Evolutionary conservation across 805 yeast genomes (phyloP).

Genomic region (Nakazawaea populi): DNA sequence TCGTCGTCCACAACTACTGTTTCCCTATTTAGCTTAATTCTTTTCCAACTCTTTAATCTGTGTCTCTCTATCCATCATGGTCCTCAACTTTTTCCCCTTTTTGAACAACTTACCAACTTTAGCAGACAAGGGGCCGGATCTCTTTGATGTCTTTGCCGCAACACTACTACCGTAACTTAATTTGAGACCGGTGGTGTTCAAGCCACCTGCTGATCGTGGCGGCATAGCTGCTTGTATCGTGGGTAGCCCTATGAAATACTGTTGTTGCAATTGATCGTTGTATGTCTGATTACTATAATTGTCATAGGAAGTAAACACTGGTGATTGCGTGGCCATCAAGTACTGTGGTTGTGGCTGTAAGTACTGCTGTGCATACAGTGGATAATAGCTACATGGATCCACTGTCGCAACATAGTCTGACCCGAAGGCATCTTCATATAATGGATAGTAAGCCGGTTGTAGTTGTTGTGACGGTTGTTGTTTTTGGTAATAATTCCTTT

Average conservation of each 20-base stretch:
- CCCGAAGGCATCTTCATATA: not conserved
- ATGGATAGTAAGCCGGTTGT: not conserved
- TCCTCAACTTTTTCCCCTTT: not conserved
- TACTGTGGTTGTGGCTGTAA: not conserved
- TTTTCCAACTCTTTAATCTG: not conserved
- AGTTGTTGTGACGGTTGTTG: not conserved
- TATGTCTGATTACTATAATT: not conserved
- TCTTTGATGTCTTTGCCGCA: too few relatives aligned
- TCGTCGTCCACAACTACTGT: not conserved
- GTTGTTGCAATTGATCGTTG: not conserved
- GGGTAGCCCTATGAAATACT: not conserved
- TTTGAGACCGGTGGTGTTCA: not conserved
- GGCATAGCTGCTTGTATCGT: not conserved
- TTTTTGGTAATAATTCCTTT: not conserved
- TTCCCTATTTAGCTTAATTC: too few relatives aligned
- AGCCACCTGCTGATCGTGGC: not conserved
- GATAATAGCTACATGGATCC: not conserved
- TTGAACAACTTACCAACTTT: not conserved
- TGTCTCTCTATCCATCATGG: slow-evolving; percentile 11
- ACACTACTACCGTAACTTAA: too few relatives aligned
- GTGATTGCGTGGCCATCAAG: not conserved
- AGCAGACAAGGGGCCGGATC: not conserved
- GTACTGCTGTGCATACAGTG: not conserved
- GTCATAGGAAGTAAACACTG: not conserved
- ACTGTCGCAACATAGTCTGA: not conserved